Percentiles rank a stretch among this genome's conserved stretches.
phyloP scores from a whole-genome alignment of 345 rosid species.

The Corymbia maculata region DNA sequence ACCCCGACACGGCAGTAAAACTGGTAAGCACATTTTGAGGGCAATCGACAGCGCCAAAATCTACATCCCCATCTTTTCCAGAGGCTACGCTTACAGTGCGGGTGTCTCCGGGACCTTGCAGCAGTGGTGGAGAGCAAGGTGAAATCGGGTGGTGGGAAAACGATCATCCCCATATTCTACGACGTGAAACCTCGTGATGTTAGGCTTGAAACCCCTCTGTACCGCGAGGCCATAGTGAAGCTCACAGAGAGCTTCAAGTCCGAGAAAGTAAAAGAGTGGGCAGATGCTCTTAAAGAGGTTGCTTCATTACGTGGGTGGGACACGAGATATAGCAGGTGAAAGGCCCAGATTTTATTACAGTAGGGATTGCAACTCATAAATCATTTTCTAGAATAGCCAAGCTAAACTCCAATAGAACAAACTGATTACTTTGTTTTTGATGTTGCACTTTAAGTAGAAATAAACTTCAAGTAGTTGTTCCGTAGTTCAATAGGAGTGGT shows the following conservation, averaged over 20 bases:
- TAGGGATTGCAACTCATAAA: background rate
- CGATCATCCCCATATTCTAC: background rate
- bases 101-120: background rate
- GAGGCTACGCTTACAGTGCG: accelerated
- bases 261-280: background rate
- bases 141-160: background rate
- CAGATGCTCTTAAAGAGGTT: background rate
- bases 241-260: accelerated
- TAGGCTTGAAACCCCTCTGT: background rate
- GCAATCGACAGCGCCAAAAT: background rate
- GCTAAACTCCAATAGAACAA: background rate
- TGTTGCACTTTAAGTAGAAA: background rate
- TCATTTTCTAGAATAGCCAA: background rate
- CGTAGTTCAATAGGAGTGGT: background rate
- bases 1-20: accelerated
- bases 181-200: background rate
- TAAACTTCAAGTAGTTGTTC: background rate
- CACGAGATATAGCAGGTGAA: accelerated
- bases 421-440: too few species aligned
- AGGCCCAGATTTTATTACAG: background rate
- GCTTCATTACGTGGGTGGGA: accelerated
- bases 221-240: background rate
- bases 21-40: accelerated
- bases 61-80: background rate
- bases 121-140: background rate